phyloP scores from a whole-genome alignment of 257 asterid genomes.

The Linderniella brevidens region DNA sequence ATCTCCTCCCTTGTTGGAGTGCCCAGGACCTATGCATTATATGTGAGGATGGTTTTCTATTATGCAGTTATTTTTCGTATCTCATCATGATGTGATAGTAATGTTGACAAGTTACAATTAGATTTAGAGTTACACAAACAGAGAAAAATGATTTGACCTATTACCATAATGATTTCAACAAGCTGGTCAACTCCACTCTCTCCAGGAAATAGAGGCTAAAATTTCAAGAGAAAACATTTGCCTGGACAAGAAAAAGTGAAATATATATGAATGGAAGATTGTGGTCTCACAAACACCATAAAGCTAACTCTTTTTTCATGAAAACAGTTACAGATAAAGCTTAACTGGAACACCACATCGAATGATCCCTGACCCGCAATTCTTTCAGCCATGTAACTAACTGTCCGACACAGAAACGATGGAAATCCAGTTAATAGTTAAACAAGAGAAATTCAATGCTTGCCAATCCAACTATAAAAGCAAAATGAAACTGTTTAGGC shows the following conservation, averaged over 20 bases:
- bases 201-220: conserved; percentile 47
- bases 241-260: conserved; percentile 23
- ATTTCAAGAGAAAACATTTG: conserved; percentile 34
- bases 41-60: background rate
- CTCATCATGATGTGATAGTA: too few relatives aligned
- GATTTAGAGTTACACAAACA: too few relatives aligned
- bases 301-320: background rate
- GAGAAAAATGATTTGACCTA: background rate
- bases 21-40: conserved; percentile 39
- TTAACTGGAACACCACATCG: conserved; percentile 76
- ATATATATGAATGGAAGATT: background rate
- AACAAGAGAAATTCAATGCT: too few relatives aligned
- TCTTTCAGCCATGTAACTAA: conserved; percentile 85
- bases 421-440: too few relatives aligned
- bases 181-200: conserved; percentile 55
- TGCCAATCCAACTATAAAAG: too few relatives aligned
- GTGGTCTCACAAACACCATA: background rate
- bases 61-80: too few relatives aligned
- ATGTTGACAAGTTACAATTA: too few relatives aligned
- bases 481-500: conserved; percentile 41
- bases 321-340: background rate
- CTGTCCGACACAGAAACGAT: conserved; percentile 22
- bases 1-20: conserved; percentile 75
- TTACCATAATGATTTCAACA: conserved; percentile 46
- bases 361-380: conserved; percentile 76